Conservation (phyloP, 495 filamentous ascomycete species). For the Pyrenula aspistea region DNA sequence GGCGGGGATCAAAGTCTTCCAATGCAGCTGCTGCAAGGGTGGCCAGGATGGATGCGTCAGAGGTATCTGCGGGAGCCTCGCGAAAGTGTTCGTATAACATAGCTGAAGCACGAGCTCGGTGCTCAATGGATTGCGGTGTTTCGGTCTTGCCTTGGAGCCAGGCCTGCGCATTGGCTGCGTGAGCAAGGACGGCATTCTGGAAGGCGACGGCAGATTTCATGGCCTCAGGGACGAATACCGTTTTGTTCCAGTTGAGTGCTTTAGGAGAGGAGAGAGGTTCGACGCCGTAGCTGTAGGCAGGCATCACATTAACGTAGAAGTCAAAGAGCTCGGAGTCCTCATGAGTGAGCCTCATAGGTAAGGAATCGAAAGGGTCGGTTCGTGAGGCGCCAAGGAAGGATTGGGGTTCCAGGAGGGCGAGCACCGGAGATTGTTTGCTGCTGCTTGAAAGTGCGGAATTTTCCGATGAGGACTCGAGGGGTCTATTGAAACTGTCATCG, state of each 20-base stretch:
- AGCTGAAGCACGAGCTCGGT: conserved; percentile 17
- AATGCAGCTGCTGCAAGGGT: conserved; percentile 28
- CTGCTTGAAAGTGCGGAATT: neutral
- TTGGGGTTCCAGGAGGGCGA: conserved; percentile 7
- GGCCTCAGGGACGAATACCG: conserved; percentile 23
- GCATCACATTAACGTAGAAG: conserved; percentile 29
- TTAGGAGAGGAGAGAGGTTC: conserved; percentile 21
- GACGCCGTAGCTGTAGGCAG: conserved; percentile 23
- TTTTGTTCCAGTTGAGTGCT: conserved; percentile 27
- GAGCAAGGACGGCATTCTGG: conserved; percentile 24
- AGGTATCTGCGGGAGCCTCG: conserved; percentile 17
- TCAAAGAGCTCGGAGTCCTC: conserved; percentile 24
- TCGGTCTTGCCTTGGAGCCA: conserved; percentile 23
- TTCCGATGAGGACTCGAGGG: too few relatives aligned
- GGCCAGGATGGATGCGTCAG: conserved; percentile 25
- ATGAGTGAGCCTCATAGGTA: conserved; percentile 19
- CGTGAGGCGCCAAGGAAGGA: conserved; percentile 24
- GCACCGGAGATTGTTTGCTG: neutral
- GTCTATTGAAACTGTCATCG: neutral
- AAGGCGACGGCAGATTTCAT: conserved; percentile 28
- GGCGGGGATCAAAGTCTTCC: conserved; percentile 28
- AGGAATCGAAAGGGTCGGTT: conserved; percentile 24
- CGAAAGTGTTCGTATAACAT: conserved; percentile 22
- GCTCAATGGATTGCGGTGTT: conserved; percentile 14
- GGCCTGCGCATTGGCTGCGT: conserved; percentile 26